Evolutionary conservation across 768 basidiomycete genomes (phyloP).

Genomic region (Termitomyces heimii): DNA sequence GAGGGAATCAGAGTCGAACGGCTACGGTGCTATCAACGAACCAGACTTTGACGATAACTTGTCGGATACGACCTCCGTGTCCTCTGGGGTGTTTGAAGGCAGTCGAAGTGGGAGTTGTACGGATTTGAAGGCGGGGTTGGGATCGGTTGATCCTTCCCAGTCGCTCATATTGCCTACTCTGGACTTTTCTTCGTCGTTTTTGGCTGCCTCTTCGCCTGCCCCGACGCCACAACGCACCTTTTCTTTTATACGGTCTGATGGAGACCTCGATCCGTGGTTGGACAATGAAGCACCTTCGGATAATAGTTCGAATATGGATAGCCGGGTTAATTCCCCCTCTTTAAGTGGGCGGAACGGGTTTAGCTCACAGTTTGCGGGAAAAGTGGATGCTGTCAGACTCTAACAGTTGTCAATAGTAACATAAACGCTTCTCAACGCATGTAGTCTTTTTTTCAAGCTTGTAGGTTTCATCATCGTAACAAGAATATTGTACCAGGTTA

Average conservation of each 20-base stretch:
- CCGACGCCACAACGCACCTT: slow-evolving; percentile 8
- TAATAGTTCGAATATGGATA: slow-evolving; percentile 9
- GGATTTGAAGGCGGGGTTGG: slow-evolving; percentile 8
- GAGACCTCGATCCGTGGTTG: slow-evolving; percentile 27
- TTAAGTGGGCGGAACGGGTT: slow-evolving; percentile 33
- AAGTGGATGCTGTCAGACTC: background rate
- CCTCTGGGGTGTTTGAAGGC: slow-evolving; percentile 17
- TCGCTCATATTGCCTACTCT: slow-evolving; percentile 76
- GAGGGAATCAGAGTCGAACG: slow-evolving; percentile 20
- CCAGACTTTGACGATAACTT: slow-evolving; percentile 23
- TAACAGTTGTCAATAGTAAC: background rate
- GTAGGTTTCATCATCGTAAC: background rate
- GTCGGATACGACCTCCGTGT: slow-evolving; percentile 25
- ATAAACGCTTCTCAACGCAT: background rate
- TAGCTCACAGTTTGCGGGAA: slow-evolving; percentile 29
- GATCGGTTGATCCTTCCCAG: slow-evolving; percentile 47
- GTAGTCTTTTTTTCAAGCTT: background rate
- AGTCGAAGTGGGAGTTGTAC: slow-evolving; percentile 7
- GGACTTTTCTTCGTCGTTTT: slow-evolving; percentile 57
- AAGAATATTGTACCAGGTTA: background rate
- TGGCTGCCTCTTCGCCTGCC: slow-evolving; percentile 10
- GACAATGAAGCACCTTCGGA: slow-evolving; percentile 17
- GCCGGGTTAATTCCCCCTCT: slow-evolving; percentile 23
- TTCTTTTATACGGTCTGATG: slow-evolving; percentile 14
- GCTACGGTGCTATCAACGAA: slow-evolving; percentile 11